Evolutionary conservation across 176 grass and related monocot genomes (phyloP), one percentile per base, ranked within the genome.

Genomic region (Elymus sibiricus): DNA sequence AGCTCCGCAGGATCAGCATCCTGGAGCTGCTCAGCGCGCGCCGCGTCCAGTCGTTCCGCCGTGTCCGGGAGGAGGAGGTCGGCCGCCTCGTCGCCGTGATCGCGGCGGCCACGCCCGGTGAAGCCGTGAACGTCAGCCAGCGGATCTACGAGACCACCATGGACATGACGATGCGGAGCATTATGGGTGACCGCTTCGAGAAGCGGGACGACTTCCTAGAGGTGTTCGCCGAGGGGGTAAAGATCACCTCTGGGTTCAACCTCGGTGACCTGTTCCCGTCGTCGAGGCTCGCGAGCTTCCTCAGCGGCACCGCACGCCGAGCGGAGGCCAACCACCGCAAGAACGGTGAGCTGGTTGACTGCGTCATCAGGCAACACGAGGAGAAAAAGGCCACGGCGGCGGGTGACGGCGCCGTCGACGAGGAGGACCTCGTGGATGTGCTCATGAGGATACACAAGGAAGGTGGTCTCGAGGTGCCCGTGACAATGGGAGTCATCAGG

Each of bases 1-100:
- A 84, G 16, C 60, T 90, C 2, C 74, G 87, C 37, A 90, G 59
- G 84, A 77, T 87, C 64, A 67, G 91, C 75, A 22, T 66, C 67
- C 21, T 87, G 8, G 84, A 79, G 24, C 79, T 93, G 2, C 81
- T 91, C 77, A 70, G 69, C 70, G 11, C 86, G 3, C 86, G 72
- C 29, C 80, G 75, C 32, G 85, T 91, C 10, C 80, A 74, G 25
- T 84, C 85, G 43, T 84, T 79, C 80, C 70, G 75, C 15, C 64
- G 21, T 9, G 26, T 84, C 39, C 55, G 85, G 28, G 89, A 91
- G 59, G 80, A 87, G 5, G 85, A 91, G 86, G 64, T 46, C 26
- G 53, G 7, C 17, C 77, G 83, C 59, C 80, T 84, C 46, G 40
- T 91, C 12, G 42, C 46, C 8, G 31, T 55, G 6, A 0, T 87